A percentile compares a stretch with the other conserved stretches of the same genome.
Evolutionary conservation across 2,329 filamentous ascomycete genomes (phyloP).

Genomic region (Zopfia rhizophila): DNA sequence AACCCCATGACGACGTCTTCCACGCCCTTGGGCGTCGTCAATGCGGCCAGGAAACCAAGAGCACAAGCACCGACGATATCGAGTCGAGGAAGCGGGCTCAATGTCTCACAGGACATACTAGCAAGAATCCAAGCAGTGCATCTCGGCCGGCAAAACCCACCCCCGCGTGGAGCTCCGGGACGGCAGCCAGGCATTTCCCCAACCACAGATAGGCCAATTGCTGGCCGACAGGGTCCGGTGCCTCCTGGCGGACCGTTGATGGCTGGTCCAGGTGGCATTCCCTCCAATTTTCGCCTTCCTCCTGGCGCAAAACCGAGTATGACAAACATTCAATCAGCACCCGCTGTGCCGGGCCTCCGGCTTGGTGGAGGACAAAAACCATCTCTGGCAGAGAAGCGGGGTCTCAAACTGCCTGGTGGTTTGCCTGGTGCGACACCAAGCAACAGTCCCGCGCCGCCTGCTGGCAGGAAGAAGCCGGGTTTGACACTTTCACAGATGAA

Average conservation of each 20-base stretch:
- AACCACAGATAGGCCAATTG: constrained; percentile 18
- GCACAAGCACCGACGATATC: constrained; percentile 55
- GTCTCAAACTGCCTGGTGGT: constrained; percentile 70
- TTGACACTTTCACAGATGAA: constrained; percentile 58
- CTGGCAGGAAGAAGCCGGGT: constrained; percentile 54
- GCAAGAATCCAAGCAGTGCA: constrained; percentile 77
- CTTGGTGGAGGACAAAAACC: constrained; percentile 60
- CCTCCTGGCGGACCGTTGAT: constrained; percentile 40
- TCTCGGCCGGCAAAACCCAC: constrained; percentile 70
- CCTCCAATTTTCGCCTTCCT: constrained; percentile 57
- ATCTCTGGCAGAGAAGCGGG: constrained; percentile 74
- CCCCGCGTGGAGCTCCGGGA: constrained; percentile 45
- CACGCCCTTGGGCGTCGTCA: constrained; percentile 82
- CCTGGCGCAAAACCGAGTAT: constrained; percentile 50
- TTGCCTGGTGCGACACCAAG: constrained; percentile 57
- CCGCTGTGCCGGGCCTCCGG: constrained; percentile 56
- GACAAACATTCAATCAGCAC: constrained; percentile 60
- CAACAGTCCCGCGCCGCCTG: constrained; percentile 39
- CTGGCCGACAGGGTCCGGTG: constrained; percentile 29
- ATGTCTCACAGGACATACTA: constrained; percentile 69
- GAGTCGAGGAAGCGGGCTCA: constrained; percentile 62
- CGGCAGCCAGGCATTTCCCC: constrained; percentile 41
- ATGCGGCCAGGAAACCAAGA: constrained; percentile 68
- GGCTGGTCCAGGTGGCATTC: constrained; percentile 51
- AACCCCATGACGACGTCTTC: constrained; percentile 80